Percentiles rank a stretch among this genome's conserved stretches.
Conservation (phyloP, 805 yeast genomes). For the Vanderwaltozyma polyspora region DNA sequence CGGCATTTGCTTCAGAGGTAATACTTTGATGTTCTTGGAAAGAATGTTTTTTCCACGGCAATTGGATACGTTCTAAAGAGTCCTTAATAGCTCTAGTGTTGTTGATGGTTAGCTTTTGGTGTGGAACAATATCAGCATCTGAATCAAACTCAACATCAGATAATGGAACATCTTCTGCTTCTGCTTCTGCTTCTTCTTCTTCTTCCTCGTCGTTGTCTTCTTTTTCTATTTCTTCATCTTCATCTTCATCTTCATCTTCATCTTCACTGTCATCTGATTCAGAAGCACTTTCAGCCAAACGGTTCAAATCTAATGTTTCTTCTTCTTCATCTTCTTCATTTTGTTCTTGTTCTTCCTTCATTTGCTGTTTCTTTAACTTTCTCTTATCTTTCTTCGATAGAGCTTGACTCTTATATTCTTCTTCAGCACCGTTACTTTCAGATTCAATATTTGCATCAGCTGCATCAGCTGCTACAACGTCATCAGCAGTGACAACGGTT, state of each 20-base stretch:
- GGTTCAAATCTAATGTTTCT: slow-evolving; percentile 9
- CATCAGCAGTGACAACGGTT: slow-evolving; percentile 25
- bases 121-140: slow-evolving; percentile 90
- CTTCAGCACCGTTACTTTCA: slow-evolving; percentile 9
- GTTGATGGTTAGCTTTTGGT: slow-evolving; percentile 79
- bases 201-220: slow-evolving; percentile 40
- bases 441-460: slow-evolving; percentile 9
- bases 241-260: slow-evolving; percentile 31
- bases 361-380: slow-evolving; percentile 39
- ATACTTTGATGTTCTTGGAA: slow-evolving; percentile 80
- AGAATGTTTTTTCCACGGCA: slow-evolving; percentile 48
- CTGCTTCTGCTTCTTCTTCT: slow-evolving; percentile 50
- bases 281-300: slow-evolving; percentile 30
- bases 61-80: slow-evolving; percentile 51
- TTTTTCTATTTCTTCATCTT: slow-evolving; percentile 34
- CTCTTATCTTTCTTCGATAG: slow-evolving; percentile 57
- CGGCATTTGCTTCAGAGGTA: slow-evolving; percentile 49
- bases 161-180: slow-evolving; percentile 73
- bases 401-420: slow-evolving; percentile 37
- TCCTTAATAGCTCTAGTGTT: slow-evolving; percentile 75
- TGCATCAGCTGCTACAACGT: slow-evolving; percentile 12
- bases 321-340: slow-evolving; percentile 29
- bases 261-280: slow-evolving; percentile 28
- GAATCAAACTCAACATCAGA: slow-evolving; percentile 89
- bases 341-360: slow-evolving; percentile 16